Evolutionary conservation across 345 rosid genomes (phyloP).

Genomic region (Boechera stricta): DNA sequence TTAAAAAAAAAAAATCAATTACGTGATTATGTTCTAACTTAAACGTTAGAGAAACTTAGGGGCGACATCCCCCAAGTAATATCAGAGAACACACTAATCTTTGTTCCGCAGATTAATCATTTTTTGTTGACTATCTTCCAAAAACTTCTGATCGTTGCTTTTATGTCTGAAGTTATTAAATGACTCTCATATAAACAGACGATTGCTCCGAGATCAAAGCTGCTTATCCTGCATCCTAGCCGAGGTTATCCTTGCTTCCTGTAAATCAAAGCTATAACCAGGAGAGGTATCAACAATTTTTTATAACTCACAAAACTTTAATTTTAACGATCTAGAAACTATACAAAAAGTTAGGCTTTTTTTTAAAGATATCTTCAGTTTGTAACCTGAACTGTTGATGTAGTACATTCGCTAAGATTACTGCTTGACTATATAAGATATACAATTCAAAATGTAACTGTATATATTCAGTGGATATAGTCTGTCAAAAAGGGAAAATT

Average conservation of each 20-base stretch:
- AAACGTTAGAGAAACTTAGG: neutral
- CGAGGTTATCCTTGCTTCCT: neutral
- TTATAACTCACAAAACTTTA: neutral
- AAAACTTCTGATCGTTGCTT: too few species aligned
- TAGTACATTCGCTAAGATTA: slow-evolving; percentile 16
- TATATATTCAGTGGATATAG: slow-evolving; percentile 24
- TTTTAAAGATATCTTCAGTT: neutral
- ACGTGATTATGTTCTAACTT: neutral
- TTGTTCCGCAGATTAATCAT: too few species aligned
- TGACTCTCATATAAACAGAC: too few species aligned
- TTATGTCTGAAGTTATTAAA: too few species aligned
- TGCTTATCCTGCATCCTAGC: neutral
- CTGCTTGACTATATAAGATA: slow-evolving; percentile 13
- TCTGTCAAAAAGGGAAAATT: slow-evolving; percentile 26
- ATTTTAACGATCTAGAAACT: neutral
- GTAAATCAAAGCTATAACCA: neutral
- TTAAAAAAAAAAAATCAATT: too few species aligned
- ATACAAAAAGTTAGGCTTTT: neutral
- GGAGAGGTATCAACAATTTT: neutral
- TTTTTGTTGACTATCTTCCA: too few species aligned
- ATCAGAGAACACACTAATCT: too few species aligned
- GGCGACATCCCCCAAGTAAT: too few species aligned
- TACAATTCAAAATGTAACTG: slow-evolving; percentile 19
- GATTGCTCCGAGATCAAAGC: neutral
- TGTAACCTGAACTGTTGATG: neutral